Base-by-base conservation (phyloP, 306 rosid genomes). In the Leucaena leucocephala region DNA sequence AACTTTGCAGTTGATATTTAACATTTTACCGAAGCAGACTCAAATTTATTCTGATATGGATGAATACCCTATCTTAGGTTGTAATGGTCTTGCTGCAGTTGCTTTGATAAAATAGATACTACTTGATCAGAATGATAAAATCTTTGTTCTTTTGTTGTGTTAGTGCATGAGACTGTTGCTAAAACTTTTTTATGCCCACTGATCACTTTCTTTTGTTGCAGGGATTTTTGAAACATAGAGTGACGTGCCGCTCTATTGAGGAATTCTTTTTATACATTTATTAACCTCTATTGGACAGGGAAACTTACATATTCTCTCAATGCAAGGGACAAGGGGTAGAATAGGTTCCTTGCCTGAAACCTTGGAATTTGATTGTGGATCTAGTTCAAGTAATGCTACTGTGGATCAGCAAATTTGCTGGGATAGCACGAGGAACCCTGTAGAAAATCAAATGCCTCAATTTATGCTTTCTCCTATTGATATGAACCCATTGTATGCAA, bases 271-370 rank as follows among this genome's bases (percentile, higher is more conserved):
- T 19, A 17, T 19, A 40, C 36, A 42, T 68, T 43, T 5, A 71
- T 64, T 65, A 64, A 74, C 58, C 75, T 72, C 8, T 81, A 50
- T 72, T 82, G 52, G 38, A 82, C 77, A 49, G 71, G 75, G 72
- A 82, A 81, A 49, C 76, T 80, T 55, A 69, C 66, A 85, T 80
- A 74, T 75, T 35, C 79, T 80, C 78, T 86, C 85, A 84, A 91
- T 96, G 98, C 99, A 96, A 96, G 98, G 98, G 85, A 91, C 88
- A 86, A 93, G 98, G 83, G 93, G 97, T 87, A 82, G 89, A 72
- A 68, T 91, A 17, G 96, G 98, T 85, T 90, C 93, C 72, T 84
- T 92, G 80, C 71, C 97, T 67, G 96, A 91, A 80, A 90, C 92
- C 66, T 69, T 96, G 17, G 97, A 93, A 66, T 91, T 93, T 76